A percentile compares a stretch with the other conserved stretches of the same genome.
Conservation (phyloP, 2,329 filamentous ascomycete species). For the Orbilia oligospora region DNA sequence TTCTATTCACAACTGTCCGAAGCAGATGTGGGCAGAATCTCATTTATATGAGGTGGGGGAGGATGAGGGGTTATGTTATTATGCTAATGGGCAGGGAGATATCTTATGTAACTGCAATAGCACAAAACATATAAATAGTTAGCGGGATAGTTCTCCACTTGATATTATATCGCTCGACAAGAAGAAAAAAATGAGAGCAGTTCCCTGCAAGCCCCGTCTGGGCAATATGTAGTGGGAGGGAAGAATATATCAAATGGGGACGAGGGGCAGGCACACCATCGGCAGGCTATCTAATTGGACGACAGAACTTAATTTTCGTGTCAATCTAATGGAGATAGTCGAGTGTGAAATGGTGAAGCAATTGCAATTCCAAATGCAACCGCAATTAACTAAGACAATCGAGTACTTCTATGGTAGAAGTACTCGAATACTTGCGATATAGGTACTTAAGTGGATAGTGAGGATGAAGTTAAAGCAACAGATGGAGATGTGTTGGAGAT, state of each 20-base stretch:
- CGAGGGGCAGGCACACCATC: slow-evolving; percentile 18
- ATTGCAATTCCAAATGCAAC: neutral
- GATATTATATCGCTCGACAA: slow-evolving; percentile 21
- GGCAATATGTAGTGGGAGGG: neutral
- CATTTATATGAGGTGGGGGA: slow-evolving; percentile 29
- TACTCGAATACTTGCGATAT: neutral
- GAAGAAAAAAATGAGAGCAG: neutral
- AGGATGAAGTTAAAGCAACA: neutral
- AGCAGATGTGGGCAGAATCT: slow-evolving; percentile 55
- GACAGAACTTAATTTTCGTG: neutral
- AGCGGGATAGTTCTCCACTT: neutral
- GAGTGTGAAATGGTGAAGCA: neutral
- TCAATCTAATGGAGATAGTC: neutral
- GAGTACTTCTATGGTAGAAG: no score
- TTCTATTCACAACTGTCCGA: slow-evolving; percentile 49
- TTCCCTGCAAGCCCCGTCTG: neutral
- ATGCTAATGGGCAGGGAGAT: neutral
- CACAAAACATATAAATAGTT: neutral
- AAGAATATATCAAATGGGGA: neutral
- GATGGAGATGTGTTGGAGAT: neutral
- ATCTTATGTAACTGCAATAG: slow-evolving; percentile 2
- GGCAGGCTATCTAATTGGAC: neutral
- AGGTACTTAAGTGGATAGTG: neutral
- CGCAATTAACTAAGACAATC: neutral
- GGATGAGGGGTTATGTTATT: slow-evolving; percentile 15